Evolutionary conservation across 2,329 filamentous ascomycete species (phyloP).

Genomic region (Colletotrichum aenigma): DNA sequence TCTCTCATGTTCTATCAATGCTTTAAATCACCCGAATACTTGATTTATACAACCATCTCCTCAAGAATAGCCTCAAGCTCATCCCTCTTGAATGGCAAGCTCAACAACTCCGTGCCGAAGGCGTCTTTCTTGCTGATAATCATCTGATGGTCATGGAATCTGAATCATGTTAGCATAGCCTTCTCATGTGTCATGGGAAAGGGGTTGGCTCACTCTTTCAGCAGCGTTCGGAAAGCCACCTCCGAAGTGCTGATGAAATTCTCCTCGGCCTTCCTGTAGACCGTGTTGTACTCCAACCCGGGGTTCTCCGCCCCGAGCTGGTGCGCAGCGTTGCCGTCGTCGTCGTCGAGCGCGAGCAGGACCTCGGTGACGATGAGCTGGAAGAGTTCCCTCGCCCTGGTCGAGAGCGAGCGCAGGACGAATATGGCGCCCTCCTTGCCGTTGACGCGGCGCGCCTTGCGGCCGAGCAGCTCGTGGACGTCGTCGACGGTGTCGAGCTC

Average conservation of each 20-base stretch:
- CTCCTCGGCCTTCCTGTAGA: constrained; percentile 95
- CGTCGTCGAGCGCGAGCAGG: constrained; percentile 70
- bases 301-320: constrained; percentile 52
- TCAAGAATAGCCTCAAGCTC: constrained; percentile 90
- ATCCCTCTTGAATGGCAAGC: constrained; percentile 83
- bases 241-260: constrained; percentile 97
- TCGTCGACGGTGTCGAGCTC: constrained; percentile 89
- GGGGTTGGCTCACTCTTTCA: constrained; percentile 77
- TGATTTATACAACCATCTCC: constrained; percentile 60
- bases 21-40: background rate
- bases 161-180: constrained; percentile 29
- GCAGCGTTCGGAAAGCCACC: constrained; percentile 89
- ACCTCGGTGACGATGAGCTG: constrained; percentile 85
- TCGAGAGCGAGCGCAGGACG: constrained; percentile 86
- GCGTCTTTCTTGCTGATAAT: constrained; percentile 87
- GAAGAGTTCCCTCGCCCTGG: constrained; percentile 90
- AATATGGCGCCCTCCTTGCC: constrained; percentile 92
- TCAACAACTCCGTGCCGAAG: constrained; percentile 82
- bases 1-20: background rate
- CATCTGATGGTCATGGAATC: constrained; percentile 97
- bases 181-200: background rate
- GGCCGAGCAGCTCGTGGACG: constrained; percentile 84
- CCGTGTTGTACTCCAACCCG: constrained; percentile 85
- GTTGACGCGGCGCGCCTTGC: constrained; percentile 78
- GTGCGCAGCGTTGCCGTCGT: constrained; percentile 40